phyloP scores from a whole-genome alignment of 225 moss, liverwort and hornwort species.

The Rhytidiadelphus loreus region DNA sequence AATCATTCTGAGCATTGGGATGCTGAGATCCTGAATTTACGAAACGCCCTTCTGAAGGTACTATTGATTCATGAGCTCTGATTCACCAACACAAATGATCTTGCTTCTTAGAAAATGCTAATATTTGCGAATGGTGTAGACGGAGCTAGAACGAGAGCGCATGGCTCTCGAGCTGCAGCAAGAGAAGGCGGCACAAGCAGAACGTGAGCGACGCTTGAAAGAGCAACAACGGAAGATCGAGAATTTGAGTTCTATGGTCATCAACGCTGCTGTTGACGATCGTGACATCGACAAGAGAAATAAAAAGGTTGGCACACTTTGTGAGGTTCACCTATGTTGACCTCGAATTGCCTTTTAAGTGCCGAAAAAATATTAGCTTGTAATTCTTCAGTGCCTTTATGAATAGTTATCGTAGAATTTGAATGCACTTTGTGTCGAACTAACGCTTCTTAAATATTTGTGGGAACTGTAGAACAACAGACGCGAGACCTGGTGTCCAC shows the following conservation, averaged over 20 bases:
- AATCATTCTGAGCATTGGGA: slow-evolving; percentile 85
- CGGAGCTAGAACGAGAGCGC: slow-evolving; percentile 86
- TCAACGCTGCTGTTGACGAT: slow-evolving; percentile 84
- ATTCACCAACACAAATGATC: not conserved
- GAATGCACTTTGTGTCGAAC: not conserved
- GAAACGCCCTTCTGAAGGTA: slow-evolving; percentile 91
- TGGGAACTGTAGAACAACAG: slow-evolving; percentile 54
- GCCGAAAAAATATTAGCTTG: not conserved
- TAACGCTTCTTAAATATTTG: not conserved
- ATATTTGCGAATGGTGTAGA: slow-evolving; percentile 35
- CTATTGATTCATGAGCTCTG: not conserved
- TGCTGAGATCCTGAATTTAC: slow-evolving; percentile 76
- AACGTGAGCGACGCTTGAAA: slow-evolving; percentile 71
- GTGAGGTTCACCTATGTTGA: not conserved
- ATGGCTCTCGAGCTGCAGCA: slow-evolving; percentile 84
- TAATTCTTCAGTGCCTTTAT: not conserved
- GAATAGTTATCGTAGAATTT: not conserved
- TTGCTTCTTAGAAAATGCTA: not conserved
- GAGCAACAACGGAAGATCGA: slow-evolving; percentile 90
- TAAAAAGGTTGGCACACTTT: slow-evolving; percentile 53
- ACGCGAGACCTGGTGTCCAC: slow-evolving; percentile 95
- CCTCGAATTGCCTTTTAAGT: not conserved
- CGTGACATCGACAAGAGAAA: slow-evolving; percentile 59
- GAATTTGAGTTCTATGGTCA: slow-evolving; percentile 90
- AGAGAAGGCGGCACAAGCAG: slow-evolving; percentile 76